phyloP scores from a whole-genome alignment of 305 asterid species.

The Coffea humblotiana region DNA sequence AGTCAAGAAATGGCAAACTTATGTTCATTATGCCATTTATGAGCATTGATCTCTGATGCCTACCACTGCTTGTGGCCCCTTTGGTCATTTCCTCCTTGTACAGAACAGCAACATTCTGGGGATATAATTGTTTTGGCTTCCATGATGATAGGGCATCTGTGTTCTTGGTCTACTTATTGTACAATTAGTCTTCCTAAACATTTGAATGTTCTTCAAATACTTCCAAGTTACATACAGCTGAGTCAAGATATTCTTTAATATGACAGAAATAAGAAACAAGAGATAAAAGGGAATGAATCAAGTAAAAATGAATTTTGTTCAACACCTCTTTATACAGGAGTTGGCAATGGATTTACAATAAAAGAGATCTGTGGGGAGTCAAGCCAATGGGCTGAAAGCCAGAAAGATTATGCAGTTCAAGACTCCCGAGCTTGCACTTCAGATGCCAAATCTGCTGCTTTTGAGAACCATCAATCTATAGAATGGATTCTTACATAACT shows the following conservation, averaged over 20 bases:
- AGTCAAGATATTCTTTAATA: not conserved
- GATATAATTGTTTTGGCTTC: not conserved
- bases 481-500: too few relatives aligned
- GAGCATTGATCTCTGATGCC: not conserved
- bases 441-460: too few relatives aligned
- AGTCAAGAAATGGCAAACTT: not conserved
- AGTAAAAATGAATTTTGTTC: not conserved
- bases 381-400: not conserved
- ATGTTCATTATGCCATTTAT: slow-evolving; percentile 2
- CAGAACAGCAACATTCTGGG: not conserved
- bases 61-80: not conserved
- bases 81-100: not conserved
- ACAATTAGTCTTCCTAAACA: not conserved
- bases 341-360: not conserved
- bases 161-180: not conserved
- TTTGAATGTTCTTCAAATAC: not conserved
- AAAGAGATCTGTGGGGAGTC: not conserved
- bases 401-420: not conserved
- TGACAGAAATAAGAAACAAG: not conserved
- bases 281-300: not conserved
- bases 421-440: not conserved
- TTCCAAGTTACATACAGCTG: not conserved
- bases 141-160: not conserved
- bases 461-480: not conserved
- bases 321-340: not conserved